Evolutionary conservation across 164 flowering plant genomes (phyloP), one percentile per base, ranked within the genome.

Genomic region (Macadamia integrifolia): DNA sequence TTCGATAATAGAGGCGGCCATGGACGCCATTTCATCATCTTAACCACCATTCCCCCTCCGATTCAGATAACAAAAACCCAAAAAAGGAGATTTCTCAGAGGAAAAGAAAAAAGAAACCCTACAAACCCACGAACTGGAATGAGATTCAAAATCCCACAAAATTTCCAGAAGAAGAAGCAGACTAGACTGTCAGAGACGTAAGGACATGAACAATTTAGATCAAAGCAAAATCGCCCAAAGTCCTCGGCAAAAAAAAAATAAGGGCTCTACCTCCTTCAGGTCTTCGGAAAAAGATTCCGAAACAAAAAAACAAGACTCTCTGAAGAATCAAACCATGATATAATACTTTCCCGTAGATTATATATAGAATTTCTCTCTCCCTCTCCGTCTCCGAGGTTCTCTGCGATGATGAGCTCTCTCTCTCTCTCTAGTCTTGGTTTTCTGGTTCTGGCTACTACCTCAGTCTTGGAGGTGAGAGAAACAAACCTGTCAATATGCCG

Each of bases 21-120:
- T 46, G 97, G 97, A 72, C 97, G 82, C 99, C 99, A 90, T 79
- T 76, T 83, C 89, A 92, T 95, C 95, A 92, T 90, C 82, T 82
- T 90, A 88, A 87, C 99, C 80, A 86, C 98, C 97, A 87, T 92
- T 78, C 64, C 58, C 49, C 67, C 35, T 46, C 40, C 14, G 6
- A 23, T 40, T 35, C 68, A 5, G 53, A 64, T 12, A 35, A n/a
- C 65, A 68, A 11, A 53, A 53, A 1, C 17, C 57, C 2, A 14
- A 14, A 53, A 53, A 4, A 1, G 6, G 3, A 12, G 15, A 17
- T 53, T 17, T 11, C 50, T 46, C 50, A 46, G 50, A 46, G 7
- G 7, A 9, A 13, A 53, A 53, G 0, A 14, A 17, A 53, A 53
- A 14, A 49, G 3, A 14, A 49, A 53, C 57, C 57, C 57, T 14